Base-by-base conservation (phyloP, 257 asterid species). In the Fraxinus cuspidata region DNA sequence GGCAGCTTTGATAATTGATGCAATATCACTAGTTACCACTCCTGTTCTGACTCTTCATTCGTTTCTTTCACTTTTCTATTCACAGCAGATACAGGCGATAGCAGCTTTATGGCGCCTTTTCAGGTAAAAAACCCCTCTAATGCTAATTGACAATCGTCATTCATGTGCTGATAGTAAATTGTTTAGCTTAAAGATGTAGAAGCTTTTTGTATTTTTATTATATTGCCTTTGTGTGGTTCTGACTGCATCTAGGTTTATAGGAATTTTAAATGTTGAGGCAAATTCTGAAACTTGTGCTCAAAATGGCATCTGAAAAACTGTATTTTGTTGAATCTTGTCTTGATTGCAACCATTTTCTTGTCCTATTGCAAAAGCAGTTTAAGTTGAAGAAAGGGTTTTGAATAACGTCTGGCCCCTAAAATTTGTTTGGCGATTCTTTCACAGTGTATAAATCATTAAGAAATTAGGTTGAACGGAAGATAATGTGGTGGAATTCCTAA, bases 21-120 rank as follows among this genome's bases (percentile, higher is more conserved):
- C 84, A 73, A 89, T 93, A 75, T 87, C 92, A 38, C 85, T 93
- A n/a, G 82, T 85, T 74, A 92, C 98, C n/a, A 81, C 84, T 85
- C 98, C 93, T 73, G 78, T 93, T 70, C 80, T 86, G 83, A 74
- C 89, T 77, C 96, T 96, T 81, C 97, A 92, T 82, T 86, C 89
- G 80, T 84, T 90, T 75, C 83, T 96, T 29, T 90, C 98, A 47
- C 81, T 87, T 72, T 37, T 96, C 75, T 96, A 92, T 87, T 93
- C 98, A 28, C 79, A 83, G 74, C 98, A 96, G 87, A 84, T 92
- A 79, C 93, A 89, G 81, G 94, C 95, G 56, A 72, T 93, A 76
- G 88, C 98, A 85, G 92, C 97, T 76, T 86, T 96, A 53, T 96
- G 99, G 99, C 98, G 97, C 75, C 96, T 96, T 84, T 93, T 96